These are phyloP conservation scores for Cetraspora pellucida DNA, from an alignment of 192 early-diverging fungal species.

Conservation along the genomic window DNA sequence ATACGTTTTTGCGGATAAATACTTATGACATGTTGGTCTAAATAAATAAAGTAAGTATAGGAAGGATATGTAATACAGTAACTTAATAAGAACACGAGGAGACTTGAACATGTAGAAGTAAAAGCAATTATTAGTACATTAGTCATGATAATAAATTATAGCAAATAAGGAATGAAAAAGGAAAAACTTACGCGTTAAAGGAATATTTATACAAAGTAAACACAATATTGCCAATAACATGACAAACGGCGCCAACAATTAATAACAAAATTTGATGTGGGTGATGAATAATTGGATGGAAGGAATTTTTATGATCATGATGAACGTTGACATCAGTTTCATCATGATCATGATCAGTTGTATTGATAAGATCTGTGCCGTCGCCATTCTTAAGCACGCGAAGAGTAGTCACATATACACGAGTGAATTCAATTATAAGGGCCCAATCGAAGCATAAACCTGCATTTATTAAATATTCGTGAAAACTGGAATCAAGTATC, in stretches of 20 bases:
- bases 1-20: conserved; percentile 14
- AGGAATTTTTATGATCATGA: background rate
- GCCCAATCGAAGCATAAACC: background rate
- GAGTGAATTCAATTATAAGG: background rate
- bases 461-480: background rate
- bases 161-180: background rate
- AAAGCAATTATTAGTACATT: background rate
- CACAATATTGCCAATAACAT: conserved; percentile 1
- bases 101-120: background rate
- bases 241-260: background rate
- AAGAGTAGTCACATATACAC: background rate
- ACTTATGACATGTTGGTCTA: background rate
- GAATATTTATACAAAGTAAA: background rate
- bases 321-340: background rate
- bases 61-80: background rate
- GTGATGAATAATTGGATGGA: background rate
- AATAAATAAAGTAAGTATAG: conserved; percentile 4
- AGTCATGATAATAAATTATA: background rate
- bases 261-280: conserved; percentile 8
- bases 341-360: background rate
- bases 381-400: background rate
- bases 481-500: background rate
- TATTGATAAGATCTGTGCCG: background rate
- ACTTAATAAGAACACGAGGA: background rate
- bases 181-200: background rate